Evolutionary conservation across 1,284 basidiomycete genomes (phyloP), one percentile per base, ranked within the genome.

Genomic region (Apiotrichum mycotoxinovorans): DNA sequence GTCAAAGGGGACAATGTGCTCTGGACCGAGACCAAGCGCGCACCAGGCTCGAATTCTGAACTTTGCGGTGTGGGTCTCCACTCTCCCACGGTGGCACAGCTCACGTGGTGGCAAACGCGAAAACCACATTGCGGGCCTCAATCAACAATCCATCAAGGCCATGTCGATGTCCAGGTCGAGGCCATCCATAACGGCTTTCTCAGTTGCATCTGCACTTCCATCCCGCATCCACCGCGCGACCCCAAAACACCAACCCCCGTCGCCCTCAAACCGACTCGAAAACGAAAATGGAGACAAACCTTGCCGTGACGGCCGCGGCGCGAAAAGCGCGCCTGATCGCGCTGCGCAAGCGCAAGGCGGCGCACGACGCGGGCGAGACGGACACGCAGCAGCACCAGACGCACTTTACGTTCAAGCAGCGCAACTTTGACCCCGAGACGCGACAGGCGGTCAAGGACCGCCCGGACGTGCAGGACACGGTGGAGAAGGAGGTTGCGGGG

Each of bases 401-500:
- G 58, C 80, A 85, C 30, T 78, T 90, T 56, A 60, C 66, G 18
- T 81, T 94, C 57, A 86, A 86, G 68, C 84, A 82, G 65, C 83
- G 91, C 44, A 92, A 91, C 68, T 95, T 89, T 75, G 91, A 95
- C 74, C 89, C 89, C 7, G 84, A 85, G 60, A 87, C 88, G 4
- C 83, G 89, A 85, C 88, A 59, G 53, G 71, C 89, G 58, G 84
- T 84, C 23, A 62, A 75, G 64, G 54, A 79, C 51, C 82, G 82
- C 48, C 82, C 82, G 61, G 80, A 79, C 12, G 83, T 83, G 46
- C 82, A 84, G 68, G 83, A 87, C 65, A 97, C 94, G 0, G 85
- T 98, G 7, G 94, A 98, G 78, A 86, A 85, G 66, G 81, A 87
- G 57, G 86, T 96, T 0, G 83, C 86, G 51, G 92, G 91, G 0